Evolutionary conservation across 208 protist genomes (phyloP).

Genomic region (Wallacemonas sp.): DNA sequence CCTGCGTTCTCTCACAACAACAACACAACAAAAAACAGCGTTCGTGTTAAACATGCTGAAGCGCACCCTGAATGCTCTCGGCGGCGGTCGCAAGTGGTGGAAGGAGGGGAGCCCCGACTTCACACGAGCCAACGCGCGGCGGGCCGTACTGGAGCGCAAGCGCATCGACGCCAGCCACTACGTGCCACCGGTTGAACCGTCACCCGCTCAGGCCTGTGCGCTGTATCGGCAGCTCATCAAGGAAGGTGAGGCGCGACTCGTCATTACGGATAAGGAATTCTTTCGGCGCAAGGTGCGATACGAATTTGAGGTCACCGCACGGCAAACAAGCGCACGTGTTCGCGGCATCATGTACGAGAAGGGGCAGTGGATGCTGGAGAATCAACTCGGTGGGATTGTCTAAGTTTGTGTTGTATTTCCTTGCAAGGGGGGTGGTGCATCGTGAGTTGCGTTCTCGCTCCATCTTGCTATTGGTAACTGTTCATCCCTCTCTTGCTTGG

Average conservation of each 20-base stretch:
- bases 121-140: slow-evolving; percentile 61
- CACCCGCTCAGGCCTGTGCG: slow-evolving; percentile 47
- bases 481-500: no score
- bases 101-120: slow-evolving; percentile 75
- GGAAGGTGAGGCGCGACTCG: slow-evolving; percentile 41
- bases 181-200: slow-evolving; percentile 79
- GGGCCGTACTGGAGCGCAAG: slow-evolving; percentile 59
- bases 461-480: no score
- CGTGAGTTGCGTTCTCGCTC: no score
- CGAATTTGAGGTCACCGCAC: slow-evolving; percentile 88
- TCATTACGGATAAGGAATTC: slow-evolving; percentile 76
- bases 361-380: slow-evolving; percentile 78
- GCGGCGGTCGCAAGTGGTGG: slow-evolving; percentile 67
- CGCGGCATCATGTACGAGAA: slow-evolving; percentile 92
- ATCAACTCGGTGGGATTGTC: slow-evolving; percentile 80
- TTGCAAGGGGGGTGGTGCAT: no score
- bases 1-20: slow-evolving; percentile 13
- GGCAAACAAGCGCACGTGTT: slow-evolving; percentile 83
- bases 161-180: slow-evolving; percentile 44
- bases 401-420: slow-evolving; percentile 28
- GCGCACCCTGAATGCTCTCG: slow-evolving; percentile 10
- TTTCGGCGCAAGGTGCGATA: slow-evolving; percentile 71
- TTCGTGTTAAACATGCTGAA: slow-evolving; percentile 27
- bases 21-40: slow-evolving; percentile 10
- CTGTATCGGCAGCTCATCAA: slow-evolving; percentile 81